A percentile compares a stretch with the other conserved stretches of the same genome.
These are phyloP conservation scores for Hymenoscyphus albidus DNA, from an alignment of 2,329 filamentous ascomycete species.

Conservation along the genomic window DNA sequence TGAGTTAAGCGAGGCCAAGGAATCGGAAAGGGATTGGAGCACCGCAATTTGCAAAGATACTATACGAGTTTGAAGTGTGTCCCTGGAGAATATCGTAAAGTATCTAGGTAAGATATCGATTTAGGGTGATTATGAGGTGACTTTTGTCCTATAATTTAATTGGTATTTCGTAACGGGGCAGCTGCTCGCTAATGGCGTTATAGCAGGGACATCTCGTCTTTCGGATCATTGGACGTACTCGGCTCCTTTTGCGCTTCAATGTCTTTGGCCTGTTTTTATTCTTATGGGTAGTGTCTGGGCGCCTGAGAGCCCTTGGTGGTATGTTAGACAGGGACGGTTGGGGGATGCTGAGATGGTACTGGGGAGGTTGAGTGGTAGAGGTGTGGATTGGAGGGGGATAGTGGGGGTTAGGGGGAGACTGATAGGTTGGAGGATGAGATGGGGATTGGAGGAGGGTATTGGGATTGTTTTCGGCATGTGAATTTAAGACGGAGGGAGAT, in stretches of 20 bases:
- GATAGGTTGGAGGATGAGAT: slow-evolving; percentile 49
- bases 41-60: too few relatives aligned
- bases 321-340: slow-evolving; percentile 42
- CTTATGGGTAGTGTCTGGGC: slow-evolving; percentile 45
- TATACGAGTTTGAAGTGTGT: too few relatives aligned
- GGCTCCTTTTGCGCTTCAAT: slow-evolving; percentile 42
- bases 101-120: too few relatives aligned
- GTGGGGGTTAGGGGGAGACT: slow-evolving; percentile 53
- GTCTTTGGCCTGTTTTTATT: slow-evolving; percentile 47
- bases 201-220: slow-evolving; percentile 32
- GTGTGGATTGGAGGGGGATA: slow-evolving; percentile 40
- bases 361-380: slow-evolving; percentile 23
- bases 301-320: slow-evolving; percentile 49
- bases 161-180: slow-evolving; percentile 48
- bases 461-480: slow-evolving; percentile 49
- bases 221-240: slow-evolving; percentile 29
- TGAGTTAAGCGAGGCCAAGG: too few relatives aligned
- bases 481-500: slow-evolving; percentile 52
- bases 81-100: too few relatives aligned
- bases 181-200: slow-evolving; percentile 45
- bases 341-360: slow-evolving; percentile 38
- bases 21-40: too few relatives aligned
- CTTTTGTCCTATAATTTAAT: too few relatives aligned
- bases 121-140: too few relatives aligned
- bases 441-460: slow-evolving; percentile 42